A percentile compares a stretch with the other conserved stretches of the same genome.
Evolutionary conservation across 2,329 filamentous ascomycete species (phyloP).

Genomic region (Trichoderma sp.): DNA sequence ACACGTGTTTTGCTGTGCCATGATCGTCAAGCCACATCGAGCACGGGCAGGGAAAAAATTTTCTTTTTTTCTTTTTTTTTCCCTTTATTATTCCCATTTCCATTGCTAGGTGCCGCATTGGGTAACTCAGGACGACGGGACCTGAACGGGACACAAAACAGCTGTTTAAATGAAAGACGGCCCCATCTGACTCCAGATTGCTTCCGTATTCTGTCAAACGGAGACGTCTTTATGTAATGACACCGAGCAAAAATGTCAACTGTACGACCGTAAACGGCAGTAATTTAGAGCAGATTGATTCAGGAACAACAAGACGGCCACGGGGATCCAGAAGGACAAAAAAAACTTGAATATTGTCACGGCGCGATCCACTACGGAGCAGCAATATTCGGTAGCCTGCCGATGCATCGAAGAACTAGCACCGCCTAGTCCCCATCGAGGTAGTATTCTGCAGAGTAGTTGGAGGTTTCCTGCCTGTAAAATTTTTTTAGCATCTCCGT

Average conservation of each 20-base stretch:
- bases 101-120: not conserved
- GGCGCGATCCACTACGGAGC: not conserved
- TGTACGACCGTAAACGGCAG: not conserved
- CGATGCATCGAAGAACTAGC: not conserved
- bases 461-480: not conserved
- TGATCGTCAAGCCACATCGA: slow-evolving; percentile 14
- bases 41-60: not conserved
- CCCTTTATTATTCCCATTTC: not conserved
- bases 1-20: slow-evolving; percentile 6
- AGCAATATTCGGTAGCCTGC: slow-evolving; percentile 1
- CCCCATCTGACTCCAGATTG: slow-evolving; percentile 5
- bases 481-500: not conserved
- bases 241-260: not conserved
- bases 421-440: not conserved
- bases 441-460: not conserved
- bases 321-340: not conserved
- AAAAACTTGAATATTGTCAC: not conserved
- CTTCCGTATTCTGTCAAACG: not conserved
- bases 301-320: not conserved
- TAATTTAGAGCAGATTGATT: not conserved
- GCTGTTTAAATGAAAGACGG: not conserved
- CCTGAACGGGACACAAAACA: not conserved
- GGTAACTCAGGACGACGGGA: not conserved
- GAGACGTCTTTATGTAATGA: not conserved
- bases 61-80: not conserved